Base-by-base conservation (phyloP, 2,329 filamentous ascomycete species). In the Colletotrichum melonis region DNA sequence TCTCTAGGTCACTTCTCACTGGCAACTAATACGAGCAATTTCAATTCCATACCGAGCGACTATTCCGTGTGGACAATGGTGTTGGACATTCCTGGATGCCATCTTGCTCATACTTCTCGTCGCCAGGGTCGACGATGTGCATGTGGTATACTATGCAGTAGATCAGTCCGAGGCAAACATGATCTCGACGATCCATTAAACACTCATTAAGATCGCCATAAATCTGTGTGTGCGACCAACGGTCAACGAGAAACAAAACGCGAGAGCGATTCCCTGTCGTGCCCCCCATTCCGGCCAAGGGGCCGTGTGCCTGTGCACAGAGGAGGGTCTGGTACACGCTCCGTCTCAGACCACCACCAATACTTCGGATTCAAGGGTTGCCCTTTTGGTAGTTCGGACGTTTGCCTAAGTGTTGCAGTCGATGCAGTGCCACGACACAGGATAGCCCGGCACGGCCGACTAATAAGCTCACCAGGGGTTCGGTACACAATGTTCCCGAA, bases 341-440 rank as follows among this genome's bases (percentile, higher is more conserved):
- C 19, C 62, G 70, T 73, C 70, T 70, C 70, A 62, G 55, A 54
- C 38, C 26, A 14, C 11, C 42, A 24, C 35, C n/a, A 62, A 55
- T 4, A 70, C 49, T 56, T 73, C 55, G 56, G 70, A 65, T 65
- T 57, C 30, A 65, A 24, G 60, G 60, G 46, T 58, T 46, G 42
- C n/a, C 22, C 54, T 22, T 32, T 26, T 58, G 35, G 57, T 14
- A 73, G 70, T 73, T 73, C 67, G 70, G 70, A 70, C 49, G 70
- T 52, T 14, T 42, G 2, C 5, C 19, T 42, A 22, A 19, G 22
- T n/a, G 42, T n/a, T n/a, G 12, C 22, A 26, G 14, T 14, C 14
- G 14, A 46, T 24, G 9, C 30, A 59, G 28, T 26, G 19, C 16
- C 19, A 30, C n/a, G 24, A 57, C 14, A 38, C 28, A 49, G 63